Conservation (phyloP, 176 grass and related monocot genomes). For the Coix lacrymajobi region DNA sequence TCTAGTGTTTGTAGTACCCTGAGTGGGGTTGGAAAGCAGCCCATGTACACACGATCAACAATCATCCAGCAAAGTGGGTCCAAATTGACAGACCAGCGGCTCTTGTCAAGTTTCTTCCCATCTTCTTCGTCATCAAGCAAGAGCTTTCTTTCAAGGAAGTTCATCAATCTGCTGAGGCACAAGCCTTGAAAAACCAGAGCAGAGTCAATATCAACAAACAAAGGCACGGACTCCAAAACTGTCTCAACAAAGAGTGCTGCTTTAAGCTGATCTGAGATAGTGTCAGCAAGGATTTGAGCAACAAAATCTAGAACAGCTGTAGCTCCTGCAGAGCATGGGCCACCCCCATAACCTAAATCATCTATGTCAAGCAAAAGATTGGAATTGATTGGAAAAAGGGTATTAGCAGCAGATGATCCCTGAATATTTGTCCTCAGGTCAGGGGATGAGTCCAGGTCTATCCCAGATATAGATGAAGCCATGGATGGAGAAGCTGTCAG, state of each 20-base stretch:
- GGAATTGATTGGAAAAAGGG: slow-evolving; percentile 74
- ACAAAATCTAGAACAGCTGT: slow-evolving; percentile 97
- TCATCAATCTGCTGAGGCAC: slow-evolving; percentile 97
- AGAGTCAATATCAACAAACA: slow-evolving; percentile 86
- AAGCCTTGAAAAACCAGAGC: slow-evolving; percentile 92
- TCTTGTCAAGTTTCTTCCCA: slow-evolving; percentile 90
- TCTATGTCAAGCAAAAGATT: slow-evolving; percentile 88
- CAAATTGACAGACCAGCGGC: slow-evolving; percentile 86
- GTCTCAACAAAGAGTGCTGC: slow-evolving; percentile 78
- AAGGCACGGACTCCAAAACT: slow-evolving; percentile 82
- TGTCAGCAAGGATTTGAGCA: slow-evolving; percentile 94
- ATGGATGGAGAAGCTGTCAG: slow-evolving; percentile 67
- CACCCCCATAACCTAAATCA: slow-evolving; percentile 94
- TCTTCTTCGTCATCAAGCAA: slow-evolving; percentile 95
- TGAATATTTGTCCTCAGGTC: slow-evolving; percentile 62
- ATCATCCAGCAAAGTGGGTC: slow-evolving; percentile 96
- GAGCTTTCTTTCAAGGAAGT: slow-evolving; percentile 94
- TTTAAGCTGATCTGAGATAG: slow-evolving; percentile 84
- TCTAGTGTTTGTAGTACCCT: slow-evolving; percentile 78
- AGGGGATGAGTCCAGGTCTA: slow-evolving; percentile 61
- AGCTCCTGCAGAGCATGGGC: slow-evolving; percentile 91
- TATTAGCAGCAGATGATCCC: slow-evolving; percentile 47
- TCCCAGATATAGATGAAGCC: slow-evolving; percentile 63
- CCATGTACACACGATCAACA: slow-evolving; percentile 94
- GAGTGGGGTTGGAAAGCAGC: slow-evolving; percentile 88